These are phyloP conservation scores for Aureobasidium sp. DNA, from an alignment of 2,329 filamentous ascomycete species.

Conservation along the genomic window DNA sequence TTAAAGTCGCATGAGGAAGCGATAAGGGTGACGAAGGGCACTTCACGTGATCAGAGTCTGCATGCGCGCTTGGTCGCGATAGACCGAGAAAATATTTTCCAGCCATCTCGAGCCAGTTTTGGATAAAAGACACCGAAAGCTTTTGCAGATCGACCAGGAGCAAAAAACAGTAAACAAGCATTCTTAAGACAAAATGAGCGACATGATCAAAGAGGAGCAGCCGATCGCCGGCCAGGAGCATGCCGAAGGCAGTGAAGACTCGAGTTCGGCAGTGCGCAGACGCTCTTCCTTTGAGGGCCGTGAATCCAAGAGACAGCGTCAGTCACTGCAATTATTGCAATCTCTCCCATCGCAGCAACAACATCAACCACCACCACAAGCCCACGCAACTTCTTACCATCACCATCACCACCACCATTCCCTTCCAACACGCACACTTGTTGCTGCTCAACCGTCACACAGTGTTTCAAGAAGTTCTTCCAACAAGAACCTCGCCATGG, in stretches of 20 bases:
- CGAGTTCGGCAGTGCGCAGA: slow-evolving; percentile 9
- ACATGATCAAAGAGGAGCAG: background rate
- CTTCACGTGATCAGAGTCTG: background rate
- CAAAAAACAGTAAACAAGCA: background rate
- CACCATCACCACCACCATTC: background rate
- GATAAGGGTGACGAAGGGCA: background rate
- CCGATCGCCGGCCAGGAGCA: slow-evolving; percentile 1
- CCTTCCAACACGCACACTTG: slow-evolving; percentile 5
- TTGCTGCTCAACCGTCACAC: slow-evolving; percentile 13
- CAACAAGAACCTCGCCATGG: slow-evolving; percentile 15
- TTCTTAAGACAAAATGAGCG: background rate
- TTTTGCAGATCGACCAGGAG: background rate
- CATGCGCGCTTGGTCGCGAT: background rate
- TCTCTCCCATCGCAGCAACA: slow-evolving; percentile 1
- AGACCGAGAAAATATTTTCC: slow-evolving; percentile 8
- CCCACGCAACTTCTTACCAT: background rate
- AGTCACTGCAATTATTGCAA: slow-evolving; percentile 11
- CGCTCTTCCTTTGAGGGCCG: slow-evolving; percentile 10
- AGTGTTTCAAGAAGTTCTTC: slow-evolving; percentile 13
- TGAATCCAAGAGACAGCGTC: slow-evolving; percentile 15
- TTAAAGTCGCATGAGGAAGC: background rate
- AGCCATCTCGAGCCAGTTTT: background rate
- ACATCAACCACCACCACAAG: background rate
- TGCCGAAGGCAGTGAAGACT: slow-evolving; percentile 1
- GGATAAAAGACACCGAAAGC: background rate